Base-by-base conservation (phyloP, 169 alveolate genomes). In the Amoebophrya sp. region DNA sequence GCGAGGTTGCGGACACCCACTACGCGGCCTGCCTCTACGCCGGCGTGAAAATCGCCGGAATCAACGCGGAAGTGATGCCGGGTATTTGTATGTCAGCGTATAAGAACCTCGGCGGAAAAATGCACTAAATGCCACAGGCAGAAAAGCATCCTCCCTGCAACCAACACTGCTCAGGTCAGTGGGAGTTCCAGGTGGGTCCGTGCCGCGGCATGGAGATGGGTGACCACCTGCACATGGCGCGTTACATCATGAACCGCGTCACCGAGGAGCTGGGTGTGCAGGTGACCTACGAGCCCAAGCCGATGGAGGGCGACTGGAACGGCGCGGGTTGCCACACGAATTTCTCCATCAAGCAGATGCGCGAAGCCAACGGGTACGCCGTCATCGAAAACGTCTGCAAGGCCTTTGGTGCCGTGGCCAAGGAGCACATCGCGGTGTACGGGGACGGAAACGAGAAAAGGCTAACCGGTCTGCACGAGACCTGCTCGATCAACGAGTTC, bases 311-410 rank as follows among this genome's bases (percentile, higher is more conserved):
- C 0, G 92, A 90, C 90, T 90, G 92, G 92, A 90, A 90, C 69
- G 92, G 92, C 39, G 92, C 92, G 4, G 92, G 92, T 29, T 90
- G 92, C 90, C 92, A 90, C 88, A 90, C 92, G 42, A 90, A 90
- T 69, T 90, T 90, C 90, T 90, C 92, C 1, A 88, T 90, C 58
- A 43, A 89, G n/a, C 90, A 87, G 5, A 90, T 90, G 92, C 90
- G 92, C 13, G 87, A 13, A n/a, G 88, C 67, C 2, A 90, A 90
- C 42, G 92, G 92, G 50, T 90, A 90, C 41, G 92, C 70, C 88
- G 29, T 40, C 88, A 90, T 90, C 90, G 50, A 45, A 43, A 78
- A 70, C 88, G 92, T 90, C 38, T 90, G 92, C 45, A 88, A 90
- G 92, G 92, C 92, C 41, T 90, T 90, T 42, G 92, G 92, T 48